Percentiles rank a stretch among this genome's conserved stretches.
Evolutionary conservation across 2,329 filamentous ascomycete genomes (phyloP).

Genomic region (Drechmeria coniospora): DNA sequence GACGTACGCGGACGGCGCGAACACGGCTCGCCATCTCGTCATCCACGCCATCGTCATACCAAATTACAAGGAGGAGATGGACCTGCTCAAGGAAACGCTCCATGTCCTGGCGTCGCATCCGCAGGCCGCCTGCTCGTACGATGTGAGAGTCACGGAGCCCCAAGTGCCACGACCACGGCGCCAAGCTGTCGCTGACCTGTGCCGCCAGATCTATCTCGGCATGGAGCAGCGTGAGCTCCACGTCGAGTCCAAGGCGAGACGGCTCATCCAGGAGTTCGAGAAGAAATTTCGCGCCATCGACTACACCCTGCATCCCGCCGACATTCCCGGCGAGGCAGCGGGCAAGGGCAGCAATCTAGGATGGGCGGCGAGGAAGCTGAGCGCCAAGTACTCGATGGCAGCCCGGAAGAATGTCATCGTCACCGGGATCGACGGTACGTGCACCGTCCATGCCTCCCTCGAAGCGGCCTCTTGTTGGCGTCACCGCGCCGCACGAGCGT

Average conservation of each 20-base stretch:
- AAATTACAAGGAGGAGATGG: conserved; percentile 60
- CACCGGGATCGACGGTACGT: conserved; percentile 58
- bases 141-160: conserved; percentile 35
- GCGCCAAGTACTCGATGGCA: conserved; percentile 39
- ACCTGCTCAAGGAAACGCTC: conserved; percentile 52
- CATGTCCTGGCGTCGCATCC: conserved; percentile 53
- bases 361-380: conserved; percentile 53
- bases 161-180: not conserved
- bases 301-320: conserved; percentile 50
- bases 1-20: conserved; percentile 27
- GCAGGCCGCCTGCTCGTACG: conserved; percentile 47
- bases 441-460: not conserved
- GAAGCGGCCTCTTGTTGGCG: not conserved
- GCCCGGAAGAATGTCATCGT: conserved; percentile 47
- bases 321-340: conserved; percentile 51
- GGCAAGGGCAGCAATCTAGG: conserved; percentile 63
- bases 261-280: conserved; percentile 45
- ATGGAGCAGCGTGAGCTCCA: conserved; percentile 56
- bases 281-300: conserved; percentile 52
- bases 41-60: conserved; percentile 55
- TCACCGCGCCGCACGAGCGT: not conserved
- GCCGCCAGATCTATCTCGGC: conserved; percentile 47
- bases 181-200: conserved; percentile 2
- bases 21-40: conserved; percentile 26
- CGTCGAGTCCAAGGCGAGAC: conserved; percentile 44